A percentile compares a stretch with the other conserved stretches of the same genome.
Evolutionary conservation across 768 basidiomycete species (phyloP).

Genomic region (Tricholoma hemisulphureum): DNA sequence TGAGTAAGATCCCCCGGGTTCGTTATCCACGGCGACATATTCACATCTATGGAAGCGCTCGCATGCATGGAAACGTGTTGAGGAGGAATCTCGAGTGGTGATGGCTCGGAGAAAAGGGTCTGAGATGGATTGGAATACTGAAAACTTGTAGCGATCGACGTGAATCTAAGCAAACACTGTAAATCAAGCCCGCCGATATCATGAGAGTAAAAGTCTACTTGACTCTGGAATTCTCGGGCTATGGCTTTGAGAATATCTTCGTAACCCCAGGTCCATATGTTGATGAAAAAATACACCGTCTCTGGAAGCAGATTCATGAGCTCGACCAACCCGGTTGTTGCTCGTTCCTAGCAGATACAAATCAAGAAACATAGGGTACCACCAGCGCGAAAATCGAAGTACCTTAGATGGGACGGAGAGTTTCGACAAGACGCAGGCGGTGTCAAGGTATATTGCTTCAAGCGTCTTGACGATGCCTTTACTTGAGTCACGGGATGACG

Average conservation of each 20-base stretch:
- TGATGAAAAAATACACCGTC: slow-evolving; percentile 79
- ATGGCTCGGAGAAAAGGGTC: slow-evolving; percentile 64
- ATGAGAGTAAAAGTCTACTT: slow-evolving; percentile 38
- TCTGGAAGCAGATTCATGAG: slow-evolving; percentile 69
- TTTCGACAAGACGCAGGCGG: slow-evolving; percentile 58
- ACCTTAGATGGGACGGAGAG: slow-evolving; percentile 63
- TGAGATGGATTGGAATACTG: slow-evolving; percentile 54
- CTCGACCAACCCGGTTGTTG: slow-evolving; percentile 61
- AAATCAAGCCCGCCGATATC: not conserved
- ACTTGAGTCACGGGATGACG: not conserved
- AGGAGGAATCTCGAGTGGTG: slow-evolving; percentile 55
- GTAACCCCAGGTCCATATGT: slow-evolving; percentile 96
- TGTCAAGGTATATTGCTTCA: slow-evolving; percentile 83
- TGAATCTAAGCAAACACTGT: slow-evolving; percentile 58
- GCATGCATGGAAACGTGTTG: slow-evolving; percentile 90
- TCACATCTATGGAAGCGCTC: slow-evolving; percentile 78
- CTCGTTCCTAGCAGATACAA: slow-evolving; percentile 50
- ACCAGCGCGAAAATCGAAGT: not conserved
- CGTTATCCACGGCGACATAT: slow-evolving; percentile 49
- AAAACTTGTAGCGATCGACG: slow-evolving; percentile 84
- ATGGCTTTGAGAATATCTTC: slow-evolving; percentile 86
- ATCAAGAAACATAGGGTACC: not conserved
- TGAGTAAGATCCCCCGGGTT: slow-evolving; percentile 20
- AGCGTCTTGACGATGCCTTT: slow-evolving; percentile 43
- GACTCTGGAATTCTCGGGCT: slow-evolving; percentile 59